Evolutionary conservation across 192 early-diverging fungal species (phyloP).

Genomic region (Spinellus fusiger): DNA sequence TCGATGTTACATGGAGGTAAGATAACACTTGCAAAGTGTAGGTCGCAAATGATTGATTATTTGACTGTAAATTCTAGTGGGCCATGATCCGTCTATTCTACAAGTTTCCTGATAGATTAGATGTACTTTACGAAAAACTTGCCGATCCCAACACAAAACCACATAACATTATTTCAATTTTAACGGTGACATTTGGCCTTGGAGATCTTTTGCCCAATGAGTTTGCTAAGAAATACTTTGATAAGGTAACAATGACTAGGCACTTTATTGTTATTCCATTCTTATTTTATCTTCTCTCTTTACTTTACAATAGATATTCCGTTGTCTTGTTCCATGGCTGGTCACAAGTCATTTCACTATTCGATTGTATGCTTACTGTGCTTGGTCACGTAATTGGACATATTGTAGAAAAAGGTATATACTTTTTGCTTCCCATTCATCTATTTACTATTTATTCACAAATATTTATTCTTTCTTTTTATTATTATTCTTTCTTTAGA

Average conservation of each 20-base stretch:
- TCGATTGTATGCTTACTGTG: slow-evolving; percentile 17
- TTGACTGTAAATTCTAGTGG: slow-evolving; percentile 13
- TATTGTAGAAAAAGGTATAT: slow-evolving; percentile 17
- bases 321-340: slow-evolving; percentile 23
- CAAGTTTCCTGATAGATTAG: slow-evolving; percentile 13
- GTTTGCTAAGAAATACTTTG: slow-evolving; percentile 20
- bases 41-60: neutral
- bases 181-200: slow-evolving; percentile 35
- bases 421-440: neutral
- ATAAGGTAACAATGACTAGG: slow-evolving; percentile 9
- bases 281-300: no score
- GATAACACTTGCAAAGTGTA: neutral
- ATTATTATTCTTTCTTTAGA: neutral
- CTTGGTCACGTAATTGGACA: slow-evolving; percentile 22
- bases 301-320: slow-evolving; percentile 17
- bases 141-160: slow-evolving; percentile 30
- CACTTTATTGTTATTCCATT: neutral
- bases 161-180: slow-evolving; percentile 35
- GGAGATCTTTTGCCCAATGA: slow-evolving; percentile 21
- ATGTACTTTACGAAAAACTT: slow-evolving; percentile 19
- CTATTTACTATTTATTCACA: neutral
- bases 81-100: slow-evolving; percentile 7
- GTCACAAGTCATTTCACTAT: slow-evolving; percentile 28
- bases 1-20: slow-evolving; percentile 42
- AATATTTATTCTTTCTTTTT: neutral